These are phyloP conservation scores for Marchantia paleacea DNA, from an alignment of 225 moss, liverwort and hornwort species.

Conservation along the genomic window DNA sequence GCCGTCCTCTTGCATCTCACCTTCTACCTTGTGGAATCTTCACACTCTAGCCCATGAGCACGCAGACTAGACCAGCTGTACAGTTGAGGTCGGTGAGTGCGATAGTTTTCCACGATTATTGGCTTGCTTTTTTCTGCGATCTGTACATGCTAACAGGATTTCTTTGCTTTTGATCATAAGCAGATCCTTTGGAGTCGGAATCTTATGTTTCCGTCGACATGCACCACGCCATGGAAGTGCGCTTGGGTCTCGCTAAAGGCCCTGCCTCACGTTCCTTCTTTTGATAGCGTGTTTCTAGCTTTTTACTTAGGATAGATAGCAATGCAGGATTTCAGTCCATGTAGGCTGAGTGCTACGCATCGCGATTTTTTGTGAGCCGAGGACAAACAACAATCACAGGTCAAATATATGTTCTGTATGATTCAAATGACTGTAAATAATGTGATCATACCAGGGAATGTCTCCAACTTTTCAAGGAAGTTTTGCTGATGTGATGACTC, in stretches of 20 bases:
- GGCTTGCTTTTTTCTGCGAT: not conserved
- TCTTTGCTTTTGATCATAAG: not conserved
- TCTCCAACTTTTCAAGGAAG: no score
- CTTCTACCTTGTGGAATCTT: no score
- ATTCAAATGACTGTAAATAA: constrained; percentile 4
- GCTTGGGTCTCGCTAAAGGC: constrained; percentile 83
- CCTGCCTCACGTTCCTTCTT: constrained; percentile 73
- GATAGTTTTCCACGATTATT: not conserved
- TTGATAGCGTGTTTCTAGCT: constrained; percentile 20
- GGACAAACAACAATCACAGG: not conserved
- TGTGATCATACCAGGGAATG: not conserved
- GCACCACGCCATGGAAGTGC: constrained; percentile 96
- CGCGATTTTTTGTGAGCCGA: not conserved
- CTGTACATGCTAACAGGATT: not conserved
- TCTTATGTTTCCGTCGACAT: constrained; percentile 61
- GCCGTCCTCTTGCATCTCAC: not conserved
- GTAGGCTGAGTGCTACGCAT: not conserved
- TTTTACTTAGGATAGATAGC: not conserved
- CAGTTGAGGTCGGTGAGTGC: no score
- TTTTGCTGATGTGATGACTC: no score
- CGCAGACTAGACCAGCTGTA: not conserved
- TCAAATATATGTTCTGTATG: not conserved
- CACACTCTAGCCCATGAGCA: not conserved
- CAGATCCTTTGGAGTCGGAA: constrained; percentile 88
- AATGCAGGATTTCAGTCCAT: not conserved